These are phyloP conservation scores for Solanum gracilifrons DNA, from an alignment of 257 asterid species.

Conservation along the genomic window DNA sequence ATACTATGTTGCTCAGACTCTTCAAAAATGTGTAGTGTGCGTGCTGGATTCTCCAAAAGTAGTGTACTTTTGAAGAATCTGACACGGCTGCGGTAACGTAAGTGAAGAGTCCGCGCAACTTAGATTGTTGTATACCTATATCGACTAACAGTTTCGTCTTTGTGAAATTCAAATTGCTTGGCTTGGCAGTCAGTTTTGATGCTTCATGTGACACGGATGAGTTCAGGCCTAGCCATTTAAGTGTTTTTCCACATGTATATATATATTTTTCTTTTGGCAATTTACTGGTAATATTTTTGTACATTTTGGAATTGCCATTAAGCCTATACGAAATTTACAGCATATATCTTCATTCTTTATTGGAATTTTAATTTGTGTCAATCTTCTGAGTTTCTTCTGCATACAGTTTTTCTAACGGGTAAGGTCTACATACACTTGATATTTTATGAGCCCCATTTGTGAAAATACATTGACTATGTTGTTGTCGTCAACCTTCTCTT, in stretches of 20 bases:
- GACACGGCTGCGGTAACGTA: background rate
- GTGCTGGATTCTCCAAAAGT: background rate
- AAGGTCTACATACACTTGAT: background rate
- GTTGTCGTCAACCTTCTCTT: too few species aligned
- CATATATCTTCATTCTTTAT: background rate
- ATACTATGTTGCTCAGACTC: background rate
- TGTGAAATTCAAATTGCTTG: background rate
- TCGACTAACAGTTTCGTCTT: background rate
- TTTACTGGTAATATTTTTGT: background rate
- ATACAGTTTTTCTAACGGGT: background rate
- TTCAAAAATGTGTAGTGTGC: background rate
- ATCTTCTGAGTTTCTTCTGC: background rate
- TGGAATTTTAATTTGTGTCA: background rate
- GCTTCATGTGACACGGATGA: background rate
- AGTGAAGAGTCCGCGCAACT: background rate
- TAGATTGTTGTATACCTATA: background rate
- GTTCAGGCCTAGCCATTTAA: background rate
- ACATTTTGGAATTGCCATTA: background rate
- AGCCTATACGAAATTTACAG: background rate
- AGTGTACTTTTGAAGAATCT: background rate
- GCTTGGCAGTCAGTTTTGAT: background rate
- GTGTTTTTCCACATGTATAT: background rate
- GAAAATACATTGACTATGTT: background rate
- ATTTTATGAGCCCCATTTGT: accelerated
- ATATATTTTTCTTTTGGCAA: background rate